phyloP scores from a whole-genome alignment of 129 eudicot genomes.

The Pseudognaphalium luteoalbum region DNA sequence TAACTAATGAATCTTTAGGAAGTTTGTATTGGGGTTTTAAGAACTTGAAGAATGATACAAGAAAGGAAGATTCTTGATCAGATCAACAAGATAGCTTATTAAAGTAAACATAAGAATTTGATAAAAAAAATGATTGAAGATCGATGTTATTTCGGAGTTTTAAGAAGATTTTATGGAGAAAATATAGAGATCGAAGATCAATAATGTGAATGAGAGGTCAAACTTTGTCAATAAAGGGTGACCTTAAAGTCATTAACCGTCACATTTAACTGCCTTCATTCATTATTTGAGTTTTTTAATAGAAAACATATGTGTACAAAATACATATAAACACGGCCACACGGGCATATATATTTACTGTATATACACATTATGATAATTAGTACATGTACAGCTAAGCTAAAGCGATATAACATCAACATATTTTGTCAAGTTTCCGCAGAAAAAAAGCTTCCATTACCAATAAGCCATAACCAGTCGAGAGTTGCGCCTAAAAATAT shows the following conservation, averaged over 20 bases:
- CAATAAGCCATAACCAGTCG: slow-evolving; percentile 83
- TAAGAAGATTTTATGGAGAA: slow-evolving; percentile 26
- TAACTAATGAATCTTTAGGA: slow-evolving; percentile 10
- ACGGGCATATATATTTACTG: not conserved
- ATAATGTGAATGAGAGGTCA: slow-evolving; percentile 20
- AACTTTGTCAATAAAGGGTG: slow-evolving; percentile 25
- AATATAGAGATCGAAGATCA: slow-evolving; percentile 33
- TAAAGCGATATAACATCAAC: not conserved
- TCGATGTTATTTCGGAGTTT: slow-evolving; percentile 24
- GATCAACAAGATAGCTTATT: slow-evolving; percentile 22
- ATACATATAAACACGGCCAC: not conserved
- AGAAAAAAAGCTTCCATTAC: slow-evolving; percentile 44
- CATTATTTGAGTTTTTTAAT: slow-evolving; percentile 16
- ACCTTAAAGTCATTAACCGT: slow-evolving; percentile 34
- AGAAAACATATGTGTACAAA: not conserved
- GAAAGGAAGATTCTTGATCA: slow-evolving; percentile 37
- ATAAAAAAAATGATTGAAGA: not conserved
- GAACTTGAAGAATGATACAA: slow-evolving; percentile 35
- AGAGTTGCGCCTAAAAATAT: slow-evolving; percentile 60
- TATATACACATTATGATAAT: too few species aligned
- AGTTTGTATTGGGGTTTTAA: slow-evolving; percentile 18
- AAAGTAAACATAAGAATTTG: slow-evolving; percentile 7
- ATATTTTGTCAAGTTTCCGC: not conserved
- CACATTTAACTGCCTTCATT: slow-evolving; percentile 37
- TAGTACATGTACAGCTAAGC: not conserved